phyloP scores from a whole-genome alignment of 176 grass and related monocot species.

The Aechmea fasciata region DNA sequence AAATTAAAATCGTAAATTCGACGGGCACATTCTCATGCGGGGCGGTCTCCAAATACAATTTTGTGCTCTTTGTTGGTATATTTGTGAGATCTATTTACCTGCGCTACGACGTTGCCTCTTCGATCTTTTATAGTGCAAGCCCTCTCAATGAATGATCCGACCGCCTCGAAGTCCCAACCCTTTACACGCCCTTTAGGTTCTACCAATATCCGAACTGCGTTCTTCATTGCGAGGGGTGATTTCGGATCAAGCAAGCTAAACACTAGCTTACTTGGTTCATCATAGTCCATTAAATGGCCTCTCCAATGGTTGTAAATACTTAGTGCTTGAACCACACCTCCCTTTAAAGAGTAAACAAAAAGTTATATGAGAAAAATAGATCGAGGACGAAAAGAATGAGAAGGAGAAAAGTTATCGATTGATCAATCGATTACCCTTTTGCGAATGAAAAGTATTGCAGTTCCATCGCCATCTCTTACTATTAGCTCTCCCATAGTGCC shows the following conservation, averaged over 20 bases:
- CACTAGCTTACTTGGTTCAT: conserved; percentile 39
- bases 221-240: conserved; percentile 36
- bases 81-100: conserved; percentile 33
- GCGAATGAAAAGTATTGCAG: conserved; percentile 50
- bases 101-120: conserved; percentile 53
- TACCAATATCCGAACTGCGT: conserved; percentile 34
- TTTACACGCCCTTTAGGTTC: conserved; percentile 43
- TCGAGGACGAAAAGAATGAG: not conserved
- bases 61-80: not conserved
- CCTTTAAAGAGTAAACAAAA: conserved; percentile 18
- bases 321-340: conserved; percentile 59
- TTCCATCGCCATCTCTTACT: conserved; percentile 56
- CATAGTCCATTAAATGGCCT: conserved; percentile 57
- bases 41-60: not conserved
- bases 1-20: not conserved
- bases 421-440: conserved; percentile 46
- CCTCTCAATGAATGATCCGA: conserved; percentile 61
- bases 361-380: conserved; percentile 1
- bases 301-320: conserved; percentile 61
- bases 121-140: conserved; percentile 54
- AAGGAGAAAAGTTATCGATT: not conserved
- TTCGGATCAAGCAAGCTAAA: conserved; percentile 78
- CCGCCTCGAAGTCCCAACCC: conserved; percentile 67
- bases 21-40: not conserved
- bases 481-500: conserved; percentile 54